Percentiles rank a stretch among this genome's conserved stretches.
Conservation (phyloP, 2,329 filamentous ascomycete species). For the Lasiodiplodia hormozganensis region DNA sequence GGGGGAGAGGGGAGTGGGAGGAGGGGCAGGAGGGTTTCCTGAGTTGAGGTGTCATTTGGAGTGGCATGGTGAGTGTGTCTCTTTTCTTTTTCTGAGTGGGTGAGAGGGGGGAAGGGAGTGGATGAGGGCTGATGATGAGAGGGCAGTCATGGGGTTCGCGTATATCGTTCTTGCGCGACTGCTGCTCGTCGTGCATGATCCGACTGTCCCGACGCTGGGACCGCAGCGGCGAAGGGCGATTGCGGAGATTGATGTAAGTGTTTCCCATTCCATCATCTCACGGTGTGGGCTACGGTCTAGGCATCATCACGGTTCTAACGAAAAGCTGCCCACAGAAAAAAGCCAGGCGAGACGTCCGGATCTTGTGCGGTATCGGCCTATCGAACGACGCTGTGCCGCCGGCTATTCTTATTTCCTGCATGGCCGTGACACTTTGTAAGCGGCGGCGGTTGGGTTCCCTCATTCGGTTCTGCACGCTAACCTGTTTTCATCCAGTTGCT, state of each 20-base stretch:
- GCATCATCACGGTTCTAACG: background rate
- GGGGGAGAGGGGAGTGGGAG: too few relatives aligned
- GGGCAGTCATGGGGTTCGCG: constrained; percentile 31
- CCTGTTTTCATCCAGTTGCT: background rate
- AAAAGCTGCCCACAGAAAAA: background rate
- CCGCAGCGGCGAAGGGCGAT: constrained; percentile 43
- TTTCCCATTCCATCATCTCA: too few relatives aligned
- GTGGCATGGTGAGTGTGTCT: constrained; percentile 36
- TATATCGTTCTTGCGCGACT: constrained; percentile 46
- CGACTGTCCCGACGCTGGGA: constrained; percentile 45
- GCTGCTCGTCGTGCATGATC: constrained; percentile 45
- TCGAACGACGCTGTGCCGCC: constrained; percentile 44
- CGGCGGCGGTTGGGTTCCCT: background rate
- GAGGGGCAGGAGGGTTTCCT: constrained; percentile 35
- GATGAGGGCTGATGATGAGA: too few relatives aligned
- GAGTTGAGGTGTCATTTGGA: constrained; percentile 45
- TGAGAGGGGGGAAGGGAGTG: too few relatives aligned
- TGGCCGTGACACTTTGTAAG: constrained; percentile 44
- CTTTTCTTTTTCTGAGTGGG: too few relatives aligned
- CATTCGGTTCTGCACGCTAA: background rate
- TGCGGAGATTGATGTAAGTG: constrained; percentile 39
- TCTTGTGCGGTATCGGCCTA: constrained; percentile 43
- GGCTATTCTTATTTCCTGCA: constrained; percentile 46
- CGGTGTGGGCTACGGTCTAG: too few relatives aligned
- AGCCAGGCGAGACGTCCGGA: constrained; percentile 35